Percentiles rank a stretch among this genome's conserved stretches.
Evolutionary conservation across 208 protist genomes (phyloP).

Genomic region (Porcisia deanei): DNA sequence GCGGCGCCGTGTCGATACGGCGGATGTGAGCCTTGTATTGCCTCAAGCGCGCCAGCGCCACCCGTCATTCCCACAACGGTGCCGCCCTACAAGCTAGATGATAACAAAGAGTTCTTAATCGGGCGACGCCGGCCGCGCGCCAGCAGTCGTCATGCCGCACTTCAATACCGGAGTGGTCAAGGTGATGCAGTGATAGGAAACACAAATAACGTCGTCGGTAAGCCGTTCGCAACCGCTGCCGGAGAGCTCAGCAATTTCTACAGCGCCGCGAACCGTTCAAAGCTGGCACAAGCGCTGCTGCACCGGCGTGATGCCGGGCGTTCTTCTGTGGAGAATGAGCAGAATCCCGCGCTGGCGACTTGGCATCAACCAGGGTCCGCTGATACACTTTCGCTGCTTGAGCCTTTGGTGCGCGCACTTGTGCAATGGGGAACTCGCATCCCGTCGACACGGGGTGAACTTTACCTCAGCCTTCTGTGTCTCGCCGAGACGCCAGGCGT

Average conservation of each 20-base stretch:
- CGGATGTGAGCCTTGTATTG: not conserved
- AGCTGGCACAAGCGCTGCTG: conserved; percentile 26
- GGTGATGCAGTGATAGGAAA: not conserved
- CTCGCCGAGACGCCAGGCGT: conserved; percentile 64
- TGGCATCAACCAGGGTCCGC: not conserved
- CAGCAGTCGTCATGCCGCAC: not conserved
- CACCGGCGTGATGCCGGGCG: conserved; percentile 10
- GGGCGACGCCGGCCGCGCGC: conserved; percentile 24
- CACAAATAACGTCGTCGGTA: not conserved
- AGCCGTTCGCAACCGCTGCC: conserved; percentile 26
- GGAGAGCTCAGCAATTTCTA: conserved; percentile 34
- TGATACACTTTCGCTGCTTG: conserved; percentile 31
- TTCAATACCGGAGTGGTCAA: not conserved
- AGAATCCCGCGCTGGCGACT: not conserved
- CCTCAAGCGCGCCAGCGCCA: not conserved
- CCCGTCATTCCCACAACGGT: not conserved
- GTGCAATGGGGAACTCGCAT: conserved; percentile 62
- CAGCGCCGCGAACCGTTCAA: conserved; percentile 18
- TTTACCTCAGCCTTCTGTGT: conserved; percentile 57
- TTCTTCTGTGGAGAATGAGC: not conserved
- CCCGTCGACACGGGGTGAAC: conserved; percentile 42
- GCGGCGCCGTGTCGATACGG: not conserved
- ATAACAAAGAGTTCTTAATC: not conserved
- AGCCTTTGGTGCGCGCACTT: conserved; percentile 50
- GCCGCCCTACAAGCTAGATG: not conserved